phyloP scores from a whole-genome alignment of 352 stramenopile genomes.

The Globisporangium orthogonon region DNA sequence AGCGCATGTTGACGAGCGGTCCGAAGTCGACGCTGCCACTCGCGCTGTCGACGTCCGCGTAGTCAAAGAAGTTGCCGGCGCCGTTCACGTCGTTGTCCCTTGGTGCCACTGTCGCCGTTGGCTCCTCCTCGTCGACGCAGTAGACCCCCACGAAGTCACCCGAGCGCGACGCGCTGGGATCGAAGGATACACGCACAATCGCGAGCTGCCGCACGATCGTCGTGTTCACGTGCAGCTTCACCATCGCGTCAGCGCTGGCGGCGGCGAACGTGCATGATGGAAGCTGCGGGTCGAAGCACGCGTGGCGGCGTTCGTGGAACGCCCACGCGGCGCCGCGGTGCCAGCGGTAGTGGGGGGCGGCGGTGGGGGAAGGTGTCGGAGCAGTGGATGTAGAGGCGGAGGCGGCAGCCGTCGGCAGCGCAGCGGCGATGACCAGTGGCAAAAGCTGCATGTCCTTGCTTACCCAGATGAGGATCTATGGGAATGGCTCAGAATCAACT shows the following conservation, averaged over 20 bases:
- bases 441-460: too few species aligned
- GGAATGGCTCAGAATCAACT: too few species aligned
- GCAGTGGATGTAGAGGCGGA: too few species aligned
- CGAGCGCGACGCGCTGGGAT: constrained; percentile 2
- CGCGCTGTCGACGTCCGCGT: constrained; percentile 13
- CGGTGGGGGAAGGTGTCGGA: not conserved
- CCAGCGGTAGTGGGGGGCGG: constrained; percentile 4
- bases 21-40: constrained; percentile 21
- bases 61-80: constrained; percentile 17
- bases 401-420: too few species aligned
- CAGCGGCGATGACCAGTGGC: too few species aligned
- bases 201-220: constrained; percentile 25
- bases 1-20: constrained; percentile 43
- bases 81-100: too few species aligned
- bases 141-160: constrained; percentile 31
- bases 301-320: constrained; percentile 27
- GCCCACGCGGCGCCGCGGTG: constrained; percentile 27
- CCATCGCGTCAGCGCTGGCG: too few species aligned
- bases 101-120: not conserved
- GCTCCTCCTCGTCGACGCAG: constrained; percentile 24
- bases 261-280: not conserved
- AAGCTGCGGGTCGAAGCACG: constrained; percentile 11
- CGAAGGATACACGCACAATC: constrained; percentile 11
- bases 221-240: constrained; percentile 9
- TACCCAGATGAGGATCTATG: too few species aligned